phyloP scores from a whole-genome alignment of 225 moss, liverwort and hornwort genomes.

The Pseudoscleropodium purum region DNA sequence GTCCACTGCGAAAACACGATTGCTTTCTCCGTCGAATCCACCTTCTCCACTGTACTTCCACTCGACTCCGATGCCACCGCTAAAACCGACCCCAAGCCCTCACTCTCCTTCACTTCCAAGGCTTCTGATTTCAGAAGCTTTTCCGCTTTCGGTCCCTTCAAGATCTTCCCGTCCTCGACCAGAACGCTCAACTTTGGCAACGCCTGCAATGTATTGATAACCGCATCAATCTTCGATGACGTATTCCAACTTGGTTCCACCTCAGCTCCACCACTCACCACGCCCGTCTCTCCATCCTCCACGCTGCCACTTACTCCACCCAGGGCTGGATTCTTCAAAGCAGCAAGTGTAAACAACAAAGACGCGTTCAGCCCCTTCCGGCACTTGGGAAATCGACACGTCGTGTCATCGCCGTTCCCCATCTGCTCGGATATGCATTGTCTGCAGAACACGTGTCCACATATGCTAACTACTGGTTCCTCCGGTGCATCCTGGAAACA shows the following conservation, averaged over 20 bases:
- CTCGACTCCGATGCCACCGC: neutral
- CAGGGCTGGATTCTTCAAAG: constrained; percentile 49
- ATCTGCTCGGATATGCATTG: constrained; percentile 89
- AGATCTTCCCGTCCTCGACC: constrained; percentile 57
- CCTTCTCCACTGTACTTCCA: constrained; percentile 23
- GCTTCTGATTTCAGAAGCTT: constrained; percentile 25
- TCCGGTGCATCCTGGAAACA: constrained; percentile 82
- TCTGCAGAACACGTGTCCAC: constrained; percentile 85
- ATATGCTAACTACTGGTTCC: constrained; percentile 78
- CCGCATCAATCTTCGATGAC: constrained; percentile 93
- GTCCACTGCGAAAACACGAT: constrained; percentile 99
- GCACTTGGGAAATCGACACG: constrained; percentile 80
- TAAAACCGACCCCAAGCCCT: neutral
- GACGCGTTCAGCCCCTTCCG: constrained; percentile 58
- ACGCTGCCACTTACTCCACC: constrained; percentile 22
- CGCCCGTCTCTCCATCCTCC: neutral
- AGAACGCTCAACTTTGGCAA: constrained; percentile 54
- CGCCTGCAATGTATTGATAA: constrained; percentile 69
- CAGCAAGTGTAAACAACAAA: constrained; percentile 56
- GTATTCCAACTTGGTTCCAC: constrained; percentile 58
- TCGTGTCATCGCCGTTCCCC: constrained; percentile 79
- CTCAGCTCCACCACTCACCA: neutral
- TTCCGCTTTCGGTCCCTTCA: constrained; percentile 38
- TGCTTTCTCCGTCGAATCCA: constrained; percentile 86
- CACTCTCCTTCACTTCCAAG: constrained; percentile 15